Evolutionary conservation across 1,284 basidiomycete genomes (phyloP).

Genomic region (Ganoderma sinense): DNA sequence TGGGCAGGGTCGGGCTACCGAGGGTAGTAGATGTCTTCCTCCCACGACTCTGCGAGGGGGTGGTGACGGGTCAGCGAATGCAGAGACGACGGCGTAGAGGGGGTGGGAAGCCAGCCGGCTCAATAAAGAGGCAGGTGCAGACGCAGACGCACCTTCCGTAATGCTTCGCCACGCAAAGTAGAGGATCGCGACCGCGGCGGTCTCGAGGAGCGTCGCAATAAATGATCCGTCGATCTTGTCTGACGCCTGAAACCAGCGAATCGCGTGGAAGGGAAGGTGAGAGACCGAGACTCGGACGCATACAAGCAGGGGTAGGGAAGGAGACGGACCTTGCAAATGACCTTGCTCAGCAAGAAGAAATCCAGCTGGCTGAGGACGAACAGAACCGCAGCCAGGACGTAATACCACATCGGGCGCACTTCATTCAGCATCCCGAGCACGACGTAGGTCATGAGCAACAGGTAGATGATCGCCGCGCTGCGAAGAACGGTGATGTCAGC

Average conservation of each 20-base stretch:
- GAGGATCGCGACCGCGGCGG: conserved; percentile 71
- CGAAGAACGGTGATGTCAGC: not conserved
- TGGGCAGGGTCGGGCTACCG: conserved; percentile 24
- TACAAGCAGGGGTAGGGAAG: conserved; percentile 13
- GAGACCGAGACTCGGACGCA: not conserved
- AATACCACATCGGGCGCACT: conserved; percentile 75
- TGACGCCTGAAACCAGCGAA: conserved; percentile 36
- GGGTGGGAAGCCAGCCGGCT: conserved; percentile 5
- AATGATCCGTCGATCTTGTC: conserved; percentile 82
- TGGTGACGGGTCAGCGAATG: conserved; percentile 2
- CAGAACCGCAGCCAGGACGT: conserved; percentile 67
- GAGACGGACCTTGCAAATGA: conserved; percentile 74
- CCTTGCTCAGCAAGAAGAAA: conserved; percentile 78
- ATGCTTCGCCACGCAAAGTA: conserved; percentile 86
- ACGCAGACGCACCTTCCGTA: conserved; percentile 72
- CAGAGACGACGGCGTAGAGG: not conserved
- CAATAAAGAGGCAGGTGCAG: not conserved
- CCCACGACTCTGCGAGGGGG: conserved; percentile 33
- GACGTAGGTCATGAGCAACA: conserved; percentile 79
- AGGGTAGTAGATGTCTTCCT: conserved; percentile 38
- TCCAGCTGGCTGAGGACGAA: conserved; percentile 82
- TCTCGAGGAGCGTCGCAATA: conserved; percentile 80
- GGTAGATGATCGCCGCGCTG: conserved; percentile 74
- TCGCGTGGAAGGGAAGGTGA: too few relatives aligned
- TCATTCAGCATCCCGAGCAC: conserved; percentile 77